Evolutionary conservation across 2,329 filamentous ascomycete genomes (phyloP).

Genomic region (Pseudopithomyces chartarum): DNA sequence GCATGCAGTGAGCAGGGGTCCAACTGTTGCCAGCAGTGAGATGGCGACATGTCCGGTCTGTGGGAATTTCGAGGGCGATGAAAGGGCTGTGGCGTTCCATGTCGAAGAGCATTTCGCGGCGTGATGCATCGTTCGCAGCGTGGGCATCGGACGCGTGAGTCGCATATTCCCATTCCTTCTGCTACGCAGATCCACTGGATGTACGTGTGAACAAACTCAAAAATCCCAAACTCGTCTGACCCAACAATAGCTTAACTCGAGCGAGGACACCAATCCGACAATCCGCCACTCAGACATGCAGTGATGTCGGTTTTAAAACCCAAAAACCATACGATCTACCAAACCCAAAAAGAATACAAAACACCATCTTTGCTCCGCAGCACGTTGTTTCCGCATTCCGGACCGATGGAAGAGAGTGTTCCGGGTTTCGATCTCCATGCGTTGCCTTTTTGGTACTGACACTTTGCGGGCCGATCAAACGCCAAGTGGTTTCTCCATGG

Average conservation of each 20-base stretch:
- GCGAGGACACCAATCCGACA: no score
- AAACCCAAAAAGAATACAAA: no score
- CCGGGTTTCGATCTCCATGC: constrained; percentile 6
- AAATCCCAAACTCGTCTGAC: no score
- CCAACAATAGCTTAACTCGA: no score
- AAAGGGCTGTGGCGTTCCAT: constrained; percentile 69
- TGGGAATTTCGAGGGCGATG: constrained; percentile 69
- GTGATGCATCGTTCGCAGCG: neutral
- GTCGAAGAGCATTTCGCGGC: constrained; percentile 62
- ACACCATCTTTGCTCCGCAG: neutral
- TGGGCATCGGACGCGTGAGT: no score
- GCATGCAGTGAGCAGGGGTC: constrained; percentile 29
- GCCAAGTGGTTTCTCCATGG: constrained; percentile 16
- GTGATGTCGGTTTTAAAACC: no score
- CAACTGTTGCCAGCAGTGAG: constrained; percentile 25
- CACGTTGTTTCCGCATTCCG: neutral
- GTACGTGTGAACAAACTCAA: no score
- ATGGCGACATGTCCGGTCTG: constrained; percentile 66
- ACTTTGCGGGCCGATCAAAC: constrained; percentile 15
- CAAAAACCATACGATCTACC: no score
- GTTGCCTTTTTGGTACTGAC: neutral
- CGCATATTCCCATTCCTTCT: no score
- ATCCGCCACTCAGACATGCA: no score
- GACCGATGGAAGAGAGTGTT: neutral
- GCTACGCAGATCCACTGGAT: no score